Base-by-base conservation (phyloP, 148 eudicot species). In the Camellia japonica region DNA sequence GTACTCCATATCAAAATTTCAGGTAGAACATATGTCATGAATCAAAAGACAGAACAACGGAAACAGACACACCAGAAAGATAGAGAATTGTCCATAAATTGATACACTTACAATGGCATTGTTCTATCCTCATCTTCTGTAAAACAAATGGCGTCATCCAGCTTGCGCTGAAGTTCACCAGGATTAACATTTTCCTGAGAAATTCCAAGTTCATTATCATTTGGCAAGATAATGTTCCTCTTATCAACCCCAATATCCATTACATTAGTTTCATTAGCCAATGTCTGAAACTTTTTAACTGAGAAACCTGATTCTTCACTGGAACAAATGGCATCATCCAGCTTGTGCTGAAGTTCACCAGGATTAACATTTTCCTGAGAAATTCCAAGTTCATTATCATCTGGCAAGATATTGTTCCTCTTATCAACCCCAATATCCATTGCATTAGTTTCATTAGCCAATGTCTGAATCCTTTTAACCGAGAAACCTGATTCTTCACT, bases 31-130 rank as follows among this genome's bases (percentile, higher is more conserved):
- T 72, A 55, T 42, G 70, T 56, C 43, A 15, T 43, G 41, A 55
- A 59, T 44, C 9, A n/a, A 63, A 30, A 30, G 41, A n/a, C 38
- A 49, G 2, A 19, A 42, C 8, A 15, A 15, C 30, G 9, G 20
- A 9, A 69, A 64, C 30, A 41, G 44, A 58, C 30, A 54, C 2
- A 11, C 67, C 6, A 44, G 7, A 67, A 68, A 55, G n/a, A 56
- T 46, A 3, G 11, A 14, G 4, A 15, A 58, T 41, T 41, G 30
- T 12, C 71, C 76, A n/a, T 15, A 72, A 79, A 58, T 55, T 8
- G n/a, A 61, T 42, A 68, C 42, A 76, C 89, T 83, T 83, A 90
- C 93, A 68, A 54, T 74, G 71, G 41, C 20, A 70, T 60, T 69
- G 71, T 47, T 41, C 54, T 63, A 74, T 75, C 81, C 43, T 47